A percentile compares a stretch with the other conserved stretches of the same genome.
Evolutionary conservation across 768 basidiomycete species (phyloP).

Genomic region (Hemileccinum impolitum): DNA sequence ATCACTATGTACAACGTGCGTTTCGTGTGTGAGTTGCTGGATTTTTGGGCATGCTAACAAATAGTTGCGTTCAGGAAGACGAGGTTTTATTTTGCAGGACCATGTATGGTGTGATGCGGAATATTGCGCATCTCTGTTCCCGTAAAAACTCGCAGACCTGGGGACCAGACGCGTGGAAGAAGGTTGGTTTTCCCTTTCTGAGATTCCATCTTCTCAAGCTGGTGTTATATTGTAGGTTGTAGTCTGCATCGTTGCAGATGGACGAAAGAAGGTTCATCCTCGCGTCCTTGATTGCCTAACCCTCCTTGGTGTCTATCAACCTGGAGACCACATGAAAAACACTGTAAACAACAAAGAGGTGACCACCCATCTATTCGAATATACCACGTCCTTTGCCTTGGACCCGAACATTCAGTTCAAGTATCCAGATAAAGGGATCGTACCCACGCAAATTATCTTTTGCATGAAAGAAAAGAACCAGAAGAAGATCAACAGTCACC

Average conservation of each 20-base stretch:
- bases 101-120: slow-evolving; percentile 91
- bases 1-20: slow-evolving; percentile 96
- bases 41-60: slow-evolving; percentile 12
- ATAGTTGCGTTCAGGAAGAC: slow-evolving; percentile 54
- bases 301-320: slow-evolving; percentile 90
- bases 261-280: slow-evolving; percentile 77
- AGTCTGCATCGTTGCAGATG: slow-evolving; percentile 89
- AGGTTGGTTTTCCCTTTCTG: slow-evolving; percentile 41
- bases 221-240: slow-evolving; percentile 56
- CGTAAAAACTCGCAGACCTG: slow-evolving; percentile 91
- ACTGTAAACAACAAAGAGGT: slow-evolving; percentile 71
- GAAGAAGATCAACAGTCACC: slow-evolving; percentile 95
- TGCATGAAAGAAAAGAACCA: slow-evolving; percentile 92
- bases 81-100: slow-evolving; percentile 91
- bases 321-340: slow-evolving; percentile 56
- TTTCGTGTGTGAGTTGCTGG: background rate
- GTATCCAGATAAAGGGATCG: slow-evolving; percentile 89
- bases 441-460: slow-evolving; percentile 92
- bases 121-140: slow-evolving; percentile 76
- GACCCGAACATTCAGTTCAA: slow-evolving; percentile 80
- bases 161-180: slow-evolving; percentile 97
- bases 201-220: background rate
- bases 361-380: slow-evolving; percentile 78
- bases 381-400: slow-evolving; percentile 76
- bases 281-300: slow-evolving; percentile 87